A percentile compares a stretch with the other conserved stretches of the same genome.
Evolutionary conservation across 2,329 filamentous ascomycete species (phyloP).

Genomic region (Ramularia endophylla): DNA sequence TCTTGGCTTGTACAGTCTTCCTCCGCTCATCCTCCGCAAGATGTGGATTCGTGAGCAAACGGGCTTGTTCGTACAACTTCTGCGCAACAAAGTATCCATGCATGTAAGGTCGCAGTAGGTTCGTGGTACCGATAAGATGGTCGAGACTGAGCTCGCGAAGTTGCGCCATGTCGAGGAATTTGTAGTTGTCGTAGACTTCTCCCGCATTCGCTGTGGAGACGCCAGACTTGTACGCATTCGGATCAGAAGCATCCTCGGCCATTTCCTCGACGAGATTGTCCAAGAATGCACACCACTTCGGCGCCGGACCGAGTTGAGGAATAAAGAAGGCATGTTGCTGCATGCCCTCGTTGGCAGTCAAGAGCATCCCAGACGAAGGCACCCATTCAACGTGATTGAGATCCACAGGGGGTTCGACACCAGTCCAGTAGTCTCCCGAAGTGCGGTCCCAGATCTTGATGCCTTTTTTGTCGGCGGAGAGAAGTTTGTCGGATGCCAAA

Average conservation of each 20-base stretch:
- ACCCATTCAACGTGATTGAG: conserved; percentile 93
- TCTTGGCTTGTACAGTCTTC: conserved; percentile 89
- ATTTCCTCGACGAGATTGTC: conserved; percentile 99
- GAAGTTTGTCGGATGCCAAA: conserved; percentile 14
- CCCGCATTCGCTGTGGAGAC: conserved; percentile 41
- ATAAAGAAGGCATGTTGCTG: conserved; percentile 96
- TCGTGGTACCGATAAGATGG: conserved; percentile 85
- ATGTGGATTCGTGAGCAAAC: conserved; percentile 88
- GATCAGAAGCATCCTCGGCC: conserved; percentile 70
- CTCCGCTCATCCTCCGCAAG: conserved; percentile 87
- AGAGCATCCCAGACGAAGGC: conserved; percentile 85
- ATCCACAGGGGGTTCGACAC: conserved; percentile 89
- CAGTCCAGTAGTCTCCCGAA: conserved; percentile 85
- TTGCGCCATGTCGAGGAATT: conserved; percentile 88
- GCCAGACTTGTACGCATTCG: conserved; percentile 45
- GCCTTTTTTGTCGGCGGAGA: conserved; percentile 83
- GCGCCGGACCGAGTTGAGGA: conserved; percentile 85
- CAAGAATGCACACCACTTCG: conserved; percentile 92
- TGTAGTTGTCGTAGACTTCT: conserved; percentile 97
- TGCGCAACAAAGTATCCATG: conserved; percentile 98
- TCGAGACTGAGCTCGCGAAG: conserved; percentile 78
- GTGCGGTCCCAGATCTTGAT: conserved; percentile 93
- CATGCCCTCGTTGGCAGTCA: conserved; percentile 94
- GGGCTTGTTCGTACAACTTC: conserved; percentile 89
- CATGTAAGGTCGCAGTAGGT: conserved; percentile 91